Percentiles rank a stretch among this genome's conserved stretches.
phyloP scores from a whole-genome alignment of 441 rosid genomes.

The Dalechampia spathulata region DNA sequence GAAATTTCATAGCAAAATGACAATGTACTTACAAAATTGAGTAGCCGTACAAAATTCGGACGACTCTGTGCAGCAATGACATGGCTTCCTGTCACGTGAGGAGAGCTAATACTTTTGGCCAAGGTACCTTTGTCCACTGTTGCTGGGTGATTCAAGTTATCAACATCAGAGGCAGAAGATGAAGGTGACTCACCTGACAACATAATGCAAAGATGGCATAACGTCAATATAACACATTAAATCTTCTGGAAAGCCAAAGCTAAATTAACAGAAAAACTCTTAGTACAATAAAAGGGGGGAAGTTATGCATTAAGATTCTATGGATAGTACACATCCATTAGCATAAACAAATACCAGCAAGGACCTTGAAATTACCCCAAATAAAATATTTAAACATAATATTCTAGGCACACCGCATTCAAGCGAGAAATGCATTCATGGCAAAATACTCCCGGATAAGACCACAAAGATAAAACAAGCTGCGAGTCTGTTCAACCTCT shows the following conservation, averaged over 20 bases:
- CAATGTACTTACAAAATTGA: constrained; percentile 73
- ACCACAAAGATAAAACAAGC: too few relatives aligned
- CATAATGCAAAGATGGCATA: constrained; percentile 10
- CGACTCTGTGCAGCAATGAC: constrained; percentile 58
- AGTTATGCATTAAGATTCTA: not conserved
- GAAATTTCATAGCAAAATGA: constrained; percentile 10
- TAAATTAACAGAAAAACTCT: not conserved
- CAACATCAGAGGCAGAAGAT: constrained; percentile 96
- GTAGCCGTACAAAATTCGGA: constrained; percentile 49
- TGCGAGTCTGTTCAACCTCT: too few relatives aligned
- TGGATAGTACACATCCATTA: too few relatives aligned
- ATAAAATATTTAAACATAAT: too few relatives aligned
- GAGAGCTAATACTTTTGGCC: constrained; percentile 63
- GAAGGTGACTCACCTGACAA: constrained; percentile 95
- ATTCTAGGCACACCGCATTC: too few relatives aligned
- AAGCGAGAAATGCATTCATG: too few relatives aligned
- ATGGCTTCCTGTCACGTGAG: constrained; percentile 68
- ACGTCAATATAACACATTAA: constrained; percentile 13
- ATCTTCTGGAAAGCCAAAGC: not conserved
- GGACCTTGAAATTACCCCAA: not conserved
- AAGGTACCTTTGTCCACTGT: constrained; percentile 51
- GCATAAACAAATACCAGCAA: not conserved
- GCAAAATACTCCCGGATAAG: too few relatives aligned
- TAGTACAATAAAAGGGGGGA: not conserved
- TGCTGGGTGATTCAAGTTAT: constrained; percentile 77